A percentile compares a stretch with the other conserved stretches of the same genome.
These are phyloP conservation scores for Fonsecaea nubica DNA, from an alignment of 2,329 filamentous ascomycete genomes.

Conservation along the genomic window DNA sequence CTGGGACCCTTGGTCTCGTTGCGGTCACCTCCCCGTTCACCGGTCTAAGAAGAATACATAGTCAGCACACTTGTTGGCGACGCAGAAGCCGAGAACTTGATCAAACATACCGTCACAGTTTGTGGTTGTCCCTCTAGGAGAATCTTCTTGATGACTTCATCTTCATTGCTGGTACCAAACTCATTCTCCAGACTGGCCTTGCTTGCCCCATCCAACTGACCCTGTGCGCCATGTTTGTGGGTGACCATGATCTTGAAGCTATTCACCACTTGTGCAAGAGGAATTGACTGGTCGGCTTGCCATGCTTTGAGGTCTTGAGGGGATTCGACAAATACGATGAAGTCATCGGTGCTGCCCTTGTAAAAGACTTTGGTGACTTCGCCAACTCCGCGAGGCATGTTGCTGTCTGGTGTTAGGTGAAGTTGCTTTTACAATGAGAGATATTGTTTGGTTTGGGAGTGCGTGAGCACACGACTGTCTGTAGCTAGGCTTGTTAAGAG, in stretches of 20 bases:
- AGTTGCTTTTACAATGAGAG: neutral
- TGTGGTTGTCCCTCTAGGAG: slow-evolving; percentile 76
- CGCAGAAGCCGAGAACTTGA: neutral
- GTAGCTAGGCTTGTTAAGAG: neutral
- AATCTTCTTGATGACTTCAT: slow-evolving; percentile 82
- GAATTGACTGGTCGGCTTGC: slow-evolving; percentile 74
- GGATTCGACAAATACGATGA: slow-evolving; percentile 70
- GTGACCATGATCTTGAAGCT: slow-evolving; percentile 89
- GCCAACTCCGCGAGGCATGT: slow-evolving; percentile 75
- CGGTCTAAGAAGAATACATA: slow-evolving; percentile 17
- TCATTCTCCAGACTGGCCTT: slow-evolving; percentile 79
- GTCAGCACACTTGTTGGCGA: slow-evolving; percentile 1
- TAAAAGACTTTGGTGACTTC: slow-evolving; percentile 79
- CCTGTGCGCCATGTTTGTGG: slow-evolving; percentile 86
- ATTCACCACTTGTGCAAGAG: slow-evolving; percentile 83
- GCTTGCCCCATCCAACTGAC: slow-evolving; percentile 76
- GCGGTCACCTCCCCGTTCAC: slow-evolving; percentile 36
- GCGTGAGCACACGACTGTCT: slow-evolving; percentile 19
- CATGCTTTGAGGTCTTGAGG: slow-evolving; percentile 75
- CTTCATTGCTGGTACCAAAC: slow-evolving; percentile 80
- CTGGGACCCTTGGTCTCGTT: slow-evolving; percentile 37
- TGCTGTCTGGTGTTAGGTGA: slow-evolving; percentile 32
- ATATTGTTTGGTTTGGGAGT: neutral
- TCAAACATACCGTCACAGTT: slow-evolving; percentile 60
- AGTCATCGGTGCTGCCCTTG: slow-evolving; percentile 76